phyloP scores from a whole-genome alignment of 768 basidiomycete genomes.

The Tulasnella sp. region DNA sequence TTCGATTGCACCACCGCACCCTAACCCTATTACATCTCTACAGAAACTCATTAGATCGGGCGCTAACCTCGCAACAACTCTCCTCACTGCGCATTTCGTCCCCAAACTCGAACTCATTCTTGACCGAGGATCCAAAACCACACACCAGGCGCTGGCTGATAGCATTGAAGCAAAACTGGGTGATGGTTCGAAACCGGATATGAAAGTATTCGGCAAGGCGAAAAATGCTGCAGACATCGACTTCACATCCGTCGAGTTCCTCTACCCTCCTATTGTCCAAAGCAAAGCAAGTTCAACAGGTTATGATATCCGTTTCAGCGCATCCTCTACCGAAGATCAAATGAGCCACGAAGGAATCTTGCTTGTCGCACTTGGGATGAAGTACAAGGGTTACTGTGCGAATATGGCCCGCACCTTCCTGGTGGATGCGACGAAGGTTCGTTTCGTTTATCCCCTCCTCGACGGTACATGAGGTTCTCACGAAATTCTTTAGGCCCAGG shows the following conservation, averaged over 20 bases:
- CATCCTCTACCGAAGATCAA: slow-evolving; percentile 69
- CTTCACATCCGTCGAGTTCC: slow-evolving; percentile 82
- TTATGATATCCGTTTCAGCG: slow-evolving; percentile 80
- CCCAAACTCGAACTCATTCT: slow-evolving; percentile 81
- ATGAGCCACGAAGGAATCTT: slow-evolving; percentile 84
- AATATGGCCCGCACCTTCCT: slow-evolving; percentile 91
- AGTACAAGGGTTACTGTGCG: slow-evolving; percentile 86
- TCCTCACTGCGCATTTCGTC: slow-evolving; percentile 75
- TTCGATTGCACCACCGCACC: background rate
- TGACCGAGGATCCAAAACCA: slow-evolving; percentile 81
- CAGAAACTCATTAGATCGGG: slow-evolving; percentile 73
- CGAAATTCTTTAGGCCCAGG: slow-evolving; percentile 58
- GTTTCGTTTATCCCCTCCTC: too few relatives aligned
- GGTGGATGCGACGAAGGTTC: slow-evolving; percentile 80
- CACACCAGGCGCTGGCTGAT: slow-evolving; percentile 73
- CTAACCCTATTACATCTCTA: background rate
- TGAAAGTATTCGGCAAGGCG: slow-evolving; percentile 71
- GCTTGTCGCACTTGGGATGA: slow-evolving; percentile 72
- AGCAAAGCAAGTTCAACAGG: slow-evolving; percentile 71
- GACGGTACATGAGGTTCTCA: background rate
- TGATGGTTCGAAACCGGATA: slow-evolving; percentile 78
- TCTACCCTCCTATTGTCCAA: slow-evolving; percentile 91
- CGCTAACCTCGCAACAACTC: slow-evolving; percentile 66
- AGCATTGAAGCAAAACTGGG: slow-evolving; percentile 84
- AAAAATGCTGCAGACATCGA: slow-evolving; percentile 52